Evolutionary conservation across 2,329 filamentous ascomycete genomes (phyloP).

Genomic region (Colletotrichum sp.): DNA sequence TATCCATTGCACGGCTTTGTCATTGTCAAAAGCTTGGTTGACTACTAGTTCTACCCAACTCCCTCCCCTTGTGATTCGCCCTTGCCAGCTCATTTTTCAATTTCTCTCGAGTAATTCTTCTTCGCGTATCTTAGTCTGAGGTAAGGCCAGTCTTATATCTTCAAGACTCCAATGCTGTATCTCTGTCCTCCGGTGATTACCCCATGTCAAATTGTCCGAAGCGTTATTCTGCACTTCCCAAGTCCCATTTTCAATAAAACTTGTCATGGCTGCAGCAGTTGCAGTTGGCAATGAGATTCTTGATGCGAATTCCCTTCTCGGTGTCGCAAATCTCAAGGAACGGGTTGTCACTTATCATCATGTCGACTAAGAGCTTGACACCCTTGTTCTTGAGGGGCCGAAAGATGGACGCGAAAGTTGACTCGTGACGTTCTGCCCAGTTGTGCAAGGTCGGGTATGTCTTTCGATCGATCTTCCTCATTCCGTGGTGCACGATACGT

Average conservation of each 20-base stretch:
- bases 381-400: background rate
- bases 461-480: background rate
- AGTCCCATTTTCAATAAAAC: background rate
- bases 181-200: rapidly evolving
- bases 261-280: background rate
- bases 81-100: background rate
- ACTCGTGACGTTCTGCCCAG: background rate
- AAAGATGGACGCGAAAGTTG: background rate
- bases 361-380: background rate
- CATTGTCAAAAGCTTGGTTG: background rate
- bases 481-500: background rate
- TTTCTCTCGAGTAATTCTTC: background rate
- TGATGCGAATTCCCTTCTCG: background rate
- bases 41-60: background rate
- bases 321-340: background rate
- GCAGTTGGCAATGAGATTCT: background rate
- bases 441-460: background rate
- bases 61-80: background rate
- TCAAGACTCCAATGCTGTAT: background rate
- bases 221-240: no score
- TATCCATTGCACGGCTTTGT: background rate
- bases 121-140: background rate
- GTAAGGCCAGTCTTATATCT: background rate
- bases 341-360: background rate
- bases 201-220: background rate